Evolutionary conservation across 1,284 basidiomycete genomes (phyloP), one percentile per base, ranked within the genome.

Genomic region (Afroboletus lepidellus): DNA sequence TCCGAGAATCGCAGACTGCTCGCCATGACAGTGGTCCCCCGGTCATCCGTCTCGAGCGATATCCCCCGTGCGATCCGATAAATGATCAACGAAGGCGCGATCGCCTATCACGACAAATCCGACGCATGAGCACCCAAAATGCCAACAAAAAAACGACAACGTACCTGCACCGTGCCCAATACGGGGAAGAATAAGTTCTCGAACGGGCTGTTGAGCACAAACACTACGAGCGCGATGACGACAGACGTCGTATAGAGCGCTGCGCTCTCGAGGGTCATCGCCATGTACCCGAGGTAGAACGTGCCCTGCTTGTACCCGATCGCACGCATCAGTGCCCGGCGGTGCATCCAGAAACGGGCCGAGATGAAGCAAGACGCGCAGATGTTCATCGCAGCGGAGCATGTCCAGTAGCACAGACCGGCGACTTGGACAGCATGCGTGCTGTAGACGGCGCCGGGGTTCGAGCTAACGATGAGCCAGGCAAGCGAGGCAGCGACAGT

Each of bases 191-290:
- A 43, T 9, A 49, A 9, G 33, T 43, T 37, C 33, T n/a, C 15
- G 25, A 49, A 33, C 16, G 48, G 60, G 13, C 60, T 63, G 39
- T 63, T 54, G 11, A 50, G 8, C 32, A 18, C 13, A 20, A 62
- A 64, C 15, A 58, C 50, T 1, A 57, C 32, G 33, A 66, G 8
- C 0, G 51, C 43, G 0, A 54, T 11, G 23, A 64, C 30, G 8
- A 30, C 54, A 8, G 54, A 66, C n/a, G 23, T 37, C 0, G 60
- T 55, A 24, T 64, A 66, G 27, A 66, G 25, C 44, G 48, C 0
- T 0, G 64, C 60, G 41, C 61, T 66, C 51, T 64, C 64, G 37
- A 64, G 60, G 12, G 60, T 62, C 61, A 62, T 60, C 1, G 60
- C 47, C 52, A 66, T 64, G 8, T 53, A 66, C 3, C 48, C 27